These are phyloP conservation scores for Corylus americana DNA, from an alignment of 306 rosid genomes.

Conservation along the genomic window DNA sequence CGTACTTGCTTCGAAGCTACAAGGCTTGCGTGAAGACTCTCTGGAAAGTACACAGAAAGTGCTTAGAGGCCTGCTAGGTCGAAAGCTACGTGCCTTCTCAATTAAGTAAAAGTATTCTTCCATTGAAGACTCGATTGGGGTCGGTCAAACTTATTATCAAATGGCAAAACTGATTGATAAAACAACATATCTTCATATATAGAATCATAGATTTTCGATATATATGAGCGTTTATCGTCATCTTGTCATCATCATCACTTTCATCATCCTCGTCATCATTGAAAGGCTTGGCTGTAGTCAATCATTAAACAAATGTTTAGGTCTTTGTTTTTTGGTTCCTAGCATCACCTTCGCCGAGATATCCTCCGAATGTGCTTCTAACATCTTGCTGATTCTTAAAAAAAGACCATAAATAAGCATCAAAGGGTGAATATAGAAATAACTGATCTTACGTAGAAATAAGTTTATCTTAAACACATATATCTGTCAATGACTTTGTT, in stretches of 20 bases:
- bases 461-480: too few relatives aligned
- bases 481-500: background rate
- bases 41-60: conserved; percentile 22
- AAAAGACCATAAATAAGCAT: too few relatives aligned
- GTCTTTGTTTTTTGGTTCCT: background rate
- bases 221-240: background rate
- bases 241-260: background rate
- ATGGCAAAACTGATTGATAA: background rate
- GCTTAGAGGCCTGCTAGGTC: background rate
- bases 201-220: background rate
- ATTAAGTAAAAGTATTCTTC: background rate
- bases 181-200: background rate
- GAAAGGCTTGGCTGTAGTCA: background rate
- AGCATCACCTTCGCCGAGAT: background rate
- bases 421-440: too few relatives aligned
- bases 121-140: background rate
- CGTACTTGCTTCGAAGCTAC: conserved; percentile 26
- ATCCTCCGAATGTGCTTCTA: background rate
- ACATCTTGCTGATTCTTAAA: background rate
- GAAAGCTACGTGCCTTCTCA: background rate
- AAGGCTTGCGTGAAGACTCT: conserved; percentile 1
- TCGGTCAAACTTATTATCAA: background rate
- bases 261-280: background rate
- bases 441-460: too few relatives aligned
- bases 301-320: background rate